Percentiles rank a stretch among this genome's conserved stretches.
These are phyloP conservation scores for Chrysoporthe puriensis DNA, from an alignment of 2,329 filamentous ascomycete species.

Conservation along the genomic window DNA sequence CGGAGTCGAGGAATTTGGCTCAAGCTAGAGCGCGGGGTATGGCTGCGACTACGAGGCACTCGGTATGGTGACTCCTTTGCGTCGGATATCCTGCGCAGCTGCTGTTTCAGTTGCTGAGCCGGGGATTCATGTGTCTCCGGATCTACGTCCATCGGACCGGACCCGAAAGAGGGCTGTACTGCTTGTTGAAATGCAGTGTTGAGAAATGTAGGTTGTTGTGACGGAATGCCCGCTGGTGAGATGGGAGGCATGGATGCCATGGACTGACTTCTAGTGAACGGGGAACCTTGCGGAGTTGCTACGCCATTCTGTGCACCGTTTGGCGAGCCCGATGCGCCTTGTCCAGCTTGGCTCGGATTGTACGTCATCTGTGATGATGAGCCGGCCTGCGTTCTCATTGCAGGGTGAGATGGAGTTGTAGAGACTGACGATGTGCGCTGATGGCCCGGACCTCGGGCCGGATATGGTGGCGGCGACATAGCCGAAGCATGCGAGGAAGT, in stretches of 20 bases:
- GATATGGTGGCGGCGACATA: conserved; percentile 29
- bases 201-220: conserved; percentile 25
- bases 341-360: conserved; percentile 18
- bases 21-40: conserved; percentile 25
- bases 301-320: conserved; percentile 4
- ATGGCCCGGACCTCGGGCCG: conserved; percentile 22
- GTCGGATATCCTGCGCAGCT: conserved; percentile 29
- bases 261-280: conserved; percentile 1
- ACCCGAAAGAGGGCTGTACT: conserved; percentile 20
- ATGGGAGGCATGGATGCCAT: conserved; percentile 21
- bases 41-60: conserved; percentile 18
- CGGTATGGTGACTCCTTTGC: conserved; percentile 23
- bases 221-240: conserved; percentile 27
- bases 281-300: not conserved
- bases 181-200: conserved; percentile 19
- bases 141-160: conserved; percentile 22
- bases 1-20: conserved; percentile 23
- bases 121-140: conserved; percentile 24
- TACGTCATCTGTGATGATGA: conserved; percentile 26
- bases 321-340: conserved; percentile 2
- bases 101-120: conserved; percentile 28
- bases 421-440: conserved; percentile 28
- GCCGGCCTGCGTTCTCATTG: conserved; percentile 41
- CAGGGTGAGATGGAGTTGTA: conserved; percentile 40
- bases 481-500: conserved; percentile 26